Base-by-base conservation (phyloP, 805 yeast genomes). In the Phaffomyces thermotolerans region DNA sequence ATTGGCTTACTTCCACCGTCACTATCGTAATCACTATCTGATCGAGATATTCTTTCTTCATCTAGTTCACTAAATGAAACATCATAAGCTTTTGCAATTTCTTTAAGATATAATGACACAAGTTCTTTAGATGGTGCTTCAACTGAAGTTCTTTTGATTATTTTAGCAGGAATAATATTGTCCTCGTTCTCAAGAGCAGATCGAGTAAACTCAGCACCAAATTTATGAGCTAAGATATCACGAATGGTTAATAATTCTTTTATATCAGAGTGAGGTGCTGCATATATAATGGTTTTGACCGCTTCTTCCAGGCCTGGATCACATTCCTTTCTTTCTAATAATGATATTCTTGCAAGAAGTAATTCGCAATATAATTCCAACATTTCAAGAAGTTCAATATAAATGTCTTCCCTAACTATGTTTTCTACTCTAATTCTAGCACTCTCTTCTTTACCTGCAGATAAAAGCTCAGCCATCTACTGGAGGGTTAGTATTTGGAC, bases 401-500 rank as follows among this genome's bases (percentile, higher is more conserved):
- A 77, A 29, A 85, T 76, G 57, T 88, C 96, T 52, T 86, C 91
- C 31, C 90, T 72, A 29, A 89, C 84, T 44, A 88, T 76, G 53
- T 84, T 84, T 59, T 88, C 96, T 4, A 86, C 91, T 40, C 95
- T 65, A 44, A 87, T 87, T 44, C 75, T 74, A 10, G 96, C 96
- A 53, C 89, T 84, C 40, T 82, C 80, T 49, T 86, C 90, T 56
- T 85, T 87, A 7, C 87, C 88, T 36, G 68, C 71, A 8, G 73
- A 68, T 41, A 88, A 66, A 10, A 87, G 65, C 39, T 84, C 89
- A 2, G 95, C 95, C 74, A 42, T 71, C 73, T 46, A 90, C 12
- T 20, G 5, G 22, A n/a, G 12, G 4, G 29, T 34, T 23, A 18
- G 42, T 15, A 40, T 14, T 22, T 4, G 13, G 5, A 20, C 22